Evolutionary conservation across 2,329 filamentous ascomycete species (phyloP), one percentile per base, ranked within the genome.

Genomic region (Exophiala lecanii-corni): DNA sequence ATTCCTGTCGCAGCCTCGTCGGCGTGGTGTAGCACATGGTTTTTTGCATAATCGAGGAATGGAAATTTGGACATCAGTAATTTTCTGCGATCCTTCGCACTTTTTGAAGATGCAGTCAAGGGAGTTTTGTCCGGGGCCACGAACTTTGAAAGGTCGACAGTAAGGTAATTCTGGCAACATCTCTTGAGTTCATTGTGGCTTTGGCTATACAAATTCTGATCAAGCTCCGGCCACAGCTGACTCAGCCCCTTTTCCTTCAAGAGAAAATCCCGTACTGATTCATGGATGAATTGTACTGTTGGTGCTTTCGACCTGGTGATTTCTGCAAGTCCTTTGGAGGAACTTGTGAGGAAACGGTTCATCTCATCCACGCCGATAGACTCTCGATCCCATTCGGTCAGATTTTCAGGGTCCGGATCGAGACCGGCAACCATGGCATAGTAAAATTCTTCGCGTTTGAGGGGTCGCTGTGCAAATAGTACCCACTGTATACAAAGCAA

Each of bases 241-340:
- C 39, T 13, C 2, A 66, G 39, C 4, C 62, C 61, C 33, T 64
- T 57, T 36, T 64, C 61, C 38, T 63, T 62, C 1, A 69, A 50
- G 15, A 71, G 54, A 40, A 66, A 70, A 26, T 71, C 66, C 41
- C 61, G 54, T 49, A 71, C 57, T 9, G 62, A 62, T 47, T 66
- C 64, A 42, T 67, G 62, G 39, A 66, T 66, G 39, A 65, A 78
- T 44, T 78, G 74, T 0, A 76, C 68, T 0, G 50, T 67, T 0
- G 55, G 50, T 0, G 17, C 2, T 9, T 59, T 51, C 0, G 57
- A 53, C 36, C 35, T 50, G 10, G 51, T 55, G 4, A 47, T 31
- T 32, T 50, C 47, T 0, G 66, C 68, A 6, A 78, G 59, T 0
- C 76, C 75, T 50, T 77, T 78, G 0, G 75, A 79, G 0, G 59